Base-by-base conservation (phyloP, 73 alveolate genomes). In the Blepharisma stoltei region DNA sequence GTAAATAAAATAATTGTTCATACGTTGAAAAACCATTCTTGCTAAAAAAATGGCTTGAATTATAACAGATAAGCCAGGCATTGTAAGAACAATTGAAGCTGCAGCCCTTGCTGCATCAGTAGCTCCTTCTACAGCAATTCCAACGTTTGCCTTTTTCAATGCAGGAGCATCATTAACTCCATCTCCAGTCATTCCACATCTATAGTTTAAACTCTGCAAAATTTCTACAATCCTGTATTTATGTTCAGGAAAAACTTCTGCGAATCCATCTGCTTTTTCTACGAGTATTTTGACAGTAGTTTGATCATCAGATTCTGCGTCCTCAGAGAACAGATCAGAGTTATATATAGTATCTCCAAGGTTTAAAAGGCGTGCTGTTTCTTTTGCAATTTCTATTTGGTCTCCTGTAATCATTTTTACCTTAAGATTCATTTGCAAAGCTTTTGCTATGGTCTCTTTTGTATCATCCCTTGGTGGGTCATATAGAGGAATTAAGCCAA, bases 101-200 rank as follows among this genome's bases (percentile, higher is more conserved):
- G 41, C 41, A 32, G 41, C 41, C 3, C 41, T 32, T 32, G 41
- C 41, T 32, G 41, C 41, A 32, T 32, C 41, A 32, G 41, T 32
- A 32, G 41, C 41, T 32, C 41, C 91, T 46, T 92, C 94, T 46
- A 95, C 85, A 14, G 99, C 99, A 7, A 94, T 86, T 60, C 99
- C 99, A 8, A 94, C 92, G 55, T 85, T 85, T 8, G 97, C 95
- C 82, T 95, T 86, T 48, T 94, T 94, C 66, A 95, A 81, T 25
- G 98, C 95, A n/a, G 98, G 98, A 5, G 92, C 99, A 86, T 95
- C 99, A 80, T 95, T 95, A 18, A 97, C 90, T 6, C 99, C 99
- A 89, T 95, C 99, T 46, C 99, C 99, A 76, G 98, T 92, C 99
- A 95, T 95, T 70, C 41, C 41, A 3, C 41, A 32, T 32, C 41